Evolutionary conservation across 768 basidiomycete species (phyloP), one percentile per base, ranked within the genome.

Genomic region (Termitomyces sp.): DNA sequence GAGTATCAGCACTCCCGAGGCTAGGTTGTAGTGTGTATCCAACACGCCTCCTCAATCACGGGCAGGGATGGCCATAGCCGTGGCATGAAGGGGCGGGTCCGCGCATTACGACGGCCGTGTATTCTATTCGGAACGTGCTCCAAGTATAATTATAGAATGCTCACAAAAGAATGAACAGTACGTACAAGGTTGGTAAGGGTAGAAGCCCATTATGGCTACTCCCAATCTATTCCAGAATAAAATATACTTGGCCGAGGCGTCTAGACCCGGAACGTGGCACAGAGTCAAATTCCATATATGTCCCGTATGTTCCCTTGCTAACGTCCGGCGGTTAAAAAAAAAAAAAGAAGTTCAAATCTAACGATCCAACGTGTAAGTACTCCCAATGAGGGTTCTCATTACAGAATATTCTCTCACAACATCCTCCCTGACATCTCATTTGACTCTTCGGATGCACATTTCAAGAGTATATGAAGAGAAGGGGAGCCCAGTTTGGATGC

Each of bases 41-140:
- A 56, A 56, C 40, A 48, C 50, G 49, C 52, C 55, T 56, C 58
- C 55, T 53, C 55, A 47, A 46, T 57, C 55, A 56, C 50, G 59
- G 55, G 48, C 38, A 54, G 52, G 44, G 43, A 51, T 57, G 38
- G 11, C 48, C 45, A 50, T 51, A 51, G 17, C 65, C 59, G 42
- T 45, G 45, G 53, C 52, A 44, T 46, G 55, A 57, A 59, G 62
- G 47, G 48, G 48, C 53, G 49, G 61, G 46, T 44, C 56, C 58
- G 41, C 57, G 58, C 55, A 35, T 58, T 63, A 54, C 52, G 22
- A 54, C 53, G 53, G 15, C 37, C 53, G 53, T 57, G 34, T 35
- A 50, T 58, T 56, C 55, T 51, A 56, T 45, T 51, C 55, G 55
- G 51, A 56, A 56, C 49, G 55, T 56, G 55, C 15, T 32, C 41